Conservation (phyloP, 2,329 filamentous ascomycete genomes). For the Pseudogymnoascus sp. region DNA sequence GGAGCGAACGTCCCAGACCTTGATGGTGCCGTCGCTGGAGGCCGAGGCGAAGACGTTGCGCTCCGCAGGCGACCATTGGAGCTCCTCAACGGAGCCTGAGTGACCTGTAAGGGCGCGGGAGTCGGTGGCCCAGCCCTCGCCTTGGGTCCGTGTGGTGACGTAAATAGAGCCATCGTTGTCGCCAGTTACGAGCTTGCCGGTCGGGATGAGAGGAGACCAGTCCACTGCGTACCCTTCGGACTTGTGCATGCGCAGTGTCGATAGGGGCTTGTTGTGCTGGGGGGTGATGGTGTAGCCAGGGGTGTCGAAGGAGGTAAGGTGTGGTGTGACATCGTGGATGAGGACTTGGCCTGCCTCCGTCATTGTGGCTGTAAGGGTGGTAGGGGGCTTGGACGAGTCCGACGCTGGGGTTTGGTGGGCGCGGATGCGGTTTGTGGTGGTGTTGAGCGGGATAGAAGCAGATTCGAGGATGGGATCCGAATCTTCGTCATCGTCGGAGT, state of each 20-base stretch:
- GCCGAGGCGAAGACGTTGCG: conserved; percentile 90
- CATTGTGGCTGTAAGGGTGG: conserved; percentile 84
- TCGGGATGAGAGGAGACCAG: conserved; percentile 77
- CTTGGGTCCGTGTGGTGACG: conserved; percentile 75
- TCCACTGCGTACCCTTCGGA: conserved; percentile 93
- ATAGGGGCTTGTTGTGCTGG: conserved; percentile 80
- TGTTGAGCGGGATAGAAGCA: conserved; percentile 74
- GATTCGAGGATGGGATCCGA: conserved; percentile 90
- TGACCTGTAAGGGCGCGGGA: conserved; percentile 77
- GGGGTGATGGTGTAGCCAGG: conserved; percentile 74
- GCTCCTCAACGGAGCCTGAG: conserved; percentile 77
- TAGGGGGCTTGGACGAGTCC: conserved; percentile 63
- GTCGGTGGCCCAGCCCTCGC: conserved; percentile 84
- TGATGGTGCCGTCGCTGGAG: conserved; percentile 87
- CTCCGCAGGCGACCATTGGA: conserved; percentile 95
- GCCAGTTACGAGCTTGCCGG: conserved; percentile 82
- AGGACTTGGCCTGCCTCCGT: conserved; percentile 81
- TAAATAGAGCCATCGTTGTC: conserved; percentile 89
- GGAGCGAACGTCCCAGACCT: conserved; percentile 89
- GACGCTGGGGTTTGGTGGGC: conserved; percentile 68
- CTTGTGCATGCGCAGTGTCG: conserved; percentile 84
- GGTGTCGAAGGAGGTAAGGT: conserved; percentile 81
- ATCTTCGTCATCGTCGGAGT: conserved; percentile 57
- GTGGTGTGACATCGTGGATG: conserved; percentile 89
- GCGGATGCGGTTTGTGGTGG: conserved; percentile 90